Conservation (phyloP, 192 early-diverging fungal genomes). For the Rhizophagus sp. region DNA sequence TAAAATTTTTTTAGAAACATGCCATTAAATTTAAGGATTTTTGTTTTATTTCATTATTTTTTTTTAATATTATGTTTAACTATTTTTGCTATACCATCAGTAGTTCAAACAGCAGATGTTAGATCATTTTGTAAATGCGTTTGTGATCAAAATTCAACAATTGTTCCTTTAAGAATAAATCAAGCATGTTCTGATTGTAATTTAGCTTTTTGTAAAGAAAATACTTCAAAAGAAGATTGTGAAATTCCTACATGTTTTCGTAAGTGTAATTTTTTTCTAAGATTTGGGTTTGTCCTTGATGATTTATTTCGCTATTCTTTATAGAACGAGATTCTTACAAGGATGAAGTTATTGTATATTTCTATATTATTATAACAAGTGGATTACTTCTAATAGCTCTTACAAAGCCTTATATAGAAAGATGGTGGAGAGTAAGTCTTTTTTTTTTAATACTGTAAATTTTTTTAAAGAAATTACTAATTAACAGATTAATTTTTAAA, state of each 20-base stretch:
- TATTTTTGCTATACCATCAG: background rate
- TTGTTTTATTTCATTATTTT: background rate
- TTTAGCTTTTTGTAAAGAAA: constrained; percentile 2
- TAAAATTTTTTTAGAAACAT: background rate
- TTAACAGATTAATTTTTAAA: background rate
- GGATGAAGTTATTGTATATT: constrained; percentile 21
- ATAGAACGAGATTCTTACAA: constrained; percentile 21
- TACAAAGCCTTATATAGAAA: background rate
- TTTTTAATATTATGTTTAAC: background rate
- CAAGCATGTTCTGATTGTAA: constrained; percentile 13
- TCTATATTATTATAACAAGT: constrained; percentile 23
- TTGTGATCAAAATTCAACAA: constrained; percentile 11
- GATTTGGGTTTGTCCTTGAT: background rate
- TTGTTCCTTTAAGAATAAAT: background rate
- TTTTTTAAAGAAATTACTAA: background rate
- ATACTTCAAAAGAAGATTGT: background rate
- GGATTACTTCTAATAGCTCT: constrained; percentile 5
- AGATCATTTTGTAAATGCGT: constrained; percentile 22
- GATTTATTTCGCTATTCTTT: background rate
- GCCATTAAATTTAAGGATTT: background rate
- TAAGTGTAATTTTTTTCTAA: background rate
- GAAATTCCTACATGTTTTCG: constrained; percentile 18
- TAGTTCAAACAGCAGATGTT: background rate
- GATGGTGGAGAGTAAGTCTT: constrained; percentile 1
- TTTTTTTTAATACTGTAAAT: background rate